phyloP scores from a whole-genome alignment of 176 grass and related monocot genomes.

The Aegilops tauschii region DNA sequence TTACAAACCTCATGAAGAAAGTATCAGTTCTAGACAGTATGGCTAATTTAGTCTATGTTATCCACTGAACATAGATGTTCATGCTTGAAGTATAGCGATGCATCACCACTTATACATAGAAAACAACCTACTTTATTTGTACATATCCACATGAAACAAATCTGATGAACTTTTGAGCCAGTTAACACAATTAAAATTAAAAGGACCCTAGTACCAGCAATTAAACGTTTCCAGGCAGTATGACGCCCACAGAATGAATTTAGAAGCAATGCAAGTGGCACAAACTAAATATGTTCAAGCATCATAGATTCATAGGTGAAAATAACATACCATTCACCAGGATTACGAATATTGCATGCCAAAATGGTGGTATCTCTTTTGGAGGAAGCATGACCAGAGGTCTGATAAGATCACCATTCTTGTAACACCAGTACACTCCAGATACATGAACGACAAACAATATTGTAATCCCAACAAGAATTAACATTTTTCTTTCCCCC shows the following conservation, averaged over 20 bases:
- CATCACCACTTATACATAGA: neutral
- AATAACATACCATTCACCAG: slow-evolving; percentile 87
- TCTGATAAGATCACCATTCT: slow-evolving; percentile 78
- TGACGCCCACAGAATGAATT: neutral
- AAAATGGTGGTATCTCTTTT: slow-evolving; percentile 97
- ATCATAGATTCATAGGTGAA: neutral
- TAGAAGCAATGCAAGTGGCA: neutral
- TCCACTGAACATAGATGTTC: neutral
- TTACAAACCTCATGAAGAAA: slow-evolving; percentile 5
- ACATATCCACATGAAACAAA: slow-evolving; percentile 12
- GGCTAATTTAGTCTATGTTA: neutral
- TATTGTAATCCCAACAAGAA: slow-evolving; percentile 89
- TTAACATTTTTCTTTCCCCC: slow-evolving; percentile 83
- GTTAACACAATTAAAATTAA: neutral
- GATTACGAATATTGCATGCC: slow-evolving; percentile 95
- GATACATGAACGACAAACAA: slow-evolving; percentile 79
- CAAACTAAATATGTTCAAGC: neutral
- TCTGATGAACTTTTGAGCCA: neutral
- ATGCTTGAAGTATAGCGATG: neutral
- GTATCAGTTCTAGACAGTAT: neutral
- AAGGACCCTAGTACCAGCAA: neutral
- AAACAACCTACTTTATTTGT: slow-evolving; percentile 6
- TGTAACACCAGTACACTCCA: slow-evolving; percentile 97
- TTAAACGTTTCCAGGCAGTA: slow-evolving; percentile 13
- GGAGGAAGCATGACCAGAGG: slow-evolving; percentile 88